Conservation (phyloP, 2,329 filamentous ascomycete species). For the Sporothrix brunneoviolacea region DNA sequence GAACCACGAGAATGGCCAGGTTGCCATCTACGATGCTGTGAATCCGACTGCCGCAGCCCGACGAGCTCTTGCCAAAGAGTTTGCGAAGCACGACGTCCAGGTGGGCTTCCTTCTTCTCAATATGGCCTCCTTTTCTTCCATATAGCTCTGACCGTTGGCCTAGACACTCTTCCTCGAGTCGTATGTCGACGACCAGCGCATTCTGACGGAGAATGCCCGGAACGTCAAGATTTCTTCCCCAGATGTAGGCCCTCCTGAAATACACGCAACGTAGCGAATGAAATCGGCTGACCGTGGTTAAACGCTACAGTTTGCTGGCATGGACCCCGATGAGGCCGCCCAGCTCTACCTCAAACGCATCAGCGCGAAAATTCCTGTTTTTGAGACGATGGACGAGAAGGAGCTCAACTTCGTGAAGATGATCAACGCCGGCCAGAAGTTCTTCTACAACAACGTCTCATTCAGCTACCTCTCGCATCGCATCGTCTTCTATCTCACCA, state of each 20-base stretch:
- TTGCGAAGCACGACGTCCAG: conserved; percentile 94
- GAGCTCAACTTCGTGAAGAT: conserved; percentile 98
- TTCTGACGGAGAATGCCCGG: conserved; percentile 92
- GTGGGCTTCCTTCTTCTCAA: conserved; percentile 38
- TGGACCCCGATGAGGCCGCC: conserved; percentile 87
- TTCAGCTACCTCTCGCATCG: conserved; percentile 95
- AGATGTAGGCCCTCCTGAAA: no score
- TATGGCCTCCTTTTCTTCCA: no score
- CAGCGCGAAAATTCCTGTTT: conserved; percentile 85
- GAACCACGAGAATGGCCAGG: conserved; percentile 94
- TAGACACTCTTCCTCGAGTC: conserved; percentile 96
- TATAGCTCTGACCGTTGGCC: background rate
- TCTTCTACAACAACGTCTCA: conserved; percentile 93
- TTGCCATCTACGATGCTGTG: conserved; percentile 97
- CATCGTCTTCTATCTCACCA: conserved; percentile 97
- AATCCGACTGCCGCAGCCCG: conserved; percentile 82
- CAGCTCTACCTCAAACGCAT: conserved; percentile 87
- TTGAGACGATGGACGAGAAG: conserved; percentile 90
- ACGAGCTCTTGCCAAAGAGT: conserved; percentile 83
- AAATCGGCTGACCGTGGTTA: background rate
- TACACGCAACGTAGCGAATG: no score
- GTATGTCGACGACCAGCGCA: conserved; percentile 84
- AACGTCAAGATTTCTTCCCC: conserved; percentile 97
- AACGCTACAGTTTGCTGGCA: conserved; percentile 67
- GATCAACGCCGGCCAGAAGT: conserved; percentile 91